Evolutionary conservation across 306 rosid species (phyloP).

Genomic region (Quercus mongolica): DNA sequence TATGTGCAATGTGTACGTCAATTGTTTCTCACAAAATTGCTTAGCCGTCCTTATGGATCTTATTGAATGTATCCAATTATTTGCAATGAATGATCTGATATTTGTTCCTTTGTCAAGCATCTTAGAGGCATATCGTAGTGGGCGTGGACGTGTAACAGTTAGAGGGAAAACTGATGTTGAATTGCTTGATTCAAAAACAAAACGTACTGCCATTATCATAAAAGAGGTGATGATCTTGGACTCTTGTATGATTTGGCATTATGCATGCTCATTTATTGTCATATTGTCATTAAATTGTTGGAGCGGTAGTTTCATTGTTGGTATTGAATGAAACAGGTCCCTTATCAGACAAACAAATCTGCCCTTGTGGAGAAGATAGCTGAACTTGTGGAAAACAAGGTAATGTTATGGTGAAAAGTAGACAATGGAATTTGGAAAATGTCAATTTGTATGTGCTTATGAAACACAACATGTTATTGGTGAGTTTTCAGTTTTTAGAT

Average conservation of each 20-base stretch:
- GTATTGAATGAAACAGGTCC: slow-evolving; percentile 59
- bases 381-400: slow-evolving; percentile 92
- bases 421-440: background rate
- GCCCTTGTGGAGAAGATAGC: slow-evolving; percentile 94
- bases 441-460: slow-evolving; percentile 2
- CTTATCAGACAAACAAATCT: slow-evolving; percentile 93
- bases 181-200: slow-evolving; percentile 77
- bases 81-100: slow-evolving; percentile 11
- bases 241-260: slow-evolving; percentile 14
- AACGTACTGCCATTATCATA: slow-evolving; percentile 71
- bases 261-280: slow-evolving; percentile 3
- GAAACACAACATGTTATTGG: background rate
- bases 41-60: background rate
- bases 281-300: slow-evolving; percentile 8
- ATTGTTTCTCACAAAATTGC: slow-evolving; percentile 6
- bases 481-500: background rate
- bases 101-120: slow-evolving; percentile 55
- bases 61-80: background rate
- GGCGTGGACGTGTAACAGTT: slow-evolving; percentile 79
- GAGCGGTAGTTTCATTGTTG: background rate
- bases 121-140: slow-evolving; percentile 90
- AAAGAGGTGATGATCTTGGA: slow-evolving; percentile 58
- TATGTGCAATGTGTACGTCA: too few species aligned
- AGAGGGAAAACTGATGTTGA: slow-evolving; percentile 96
- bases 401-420: slow-evolving; percentile 20